Evolutionary conservation across 495 filamentous ascomycete genomes (phyloP).

Genomic region (Penicillium coffeae): DNA sequence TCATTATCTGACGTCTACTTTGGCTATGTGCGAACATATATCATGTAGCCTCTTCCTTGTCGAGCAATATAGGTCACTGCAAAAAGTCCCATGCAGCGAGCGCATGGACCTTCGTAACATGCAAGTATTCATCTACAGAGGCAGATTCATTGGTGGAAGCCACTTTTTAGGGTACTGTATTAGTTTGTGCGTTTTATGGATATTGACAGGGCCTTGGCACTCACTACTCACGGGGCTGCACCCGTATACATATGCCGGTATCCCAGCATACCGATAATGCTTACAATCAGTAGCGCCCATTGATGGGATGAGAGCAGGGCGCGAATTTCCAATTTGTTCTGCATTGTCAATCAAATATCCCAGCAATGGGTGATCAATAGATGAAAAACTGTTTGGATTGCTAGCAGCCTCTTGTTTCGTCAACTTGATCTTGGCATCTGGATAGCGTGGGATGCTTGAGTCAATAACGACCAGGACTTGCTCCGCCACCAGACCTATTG

Average conservation of each 20-base stretch:
- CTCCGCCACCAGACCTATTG: slow-evolving; percentile 2
- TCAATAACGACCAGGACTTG: slow-evolving; percentile 1
- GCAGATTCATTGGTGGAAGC: background rate
- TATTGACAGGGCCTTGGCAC: background rate
- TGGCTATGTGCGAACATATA: no score
- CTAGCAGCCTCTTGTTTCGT: slow-evolving; percentile 8
- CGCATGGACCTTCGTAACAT: slow-evolving; percentile 8
- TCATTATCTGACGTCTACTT: no score
- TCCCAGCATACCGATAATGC: slow-evolving; percentile 5
- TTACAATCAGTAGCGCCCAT: slow-evolving; percentile 9
- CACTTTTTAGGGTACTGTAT: background rate
- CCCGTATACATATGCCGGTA: slow-evolving; percentile 5
- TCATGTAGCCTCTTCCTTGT: no score
- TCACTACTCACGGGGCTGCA: slow-evolving; percentile 7
- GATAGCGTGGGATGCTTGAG: background rate
- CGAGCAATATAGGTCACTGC: background rate
- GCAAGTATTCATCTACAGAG: slow-evolving; percentile 4
- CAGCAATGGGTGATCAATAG: slow-evolving; percentile 3
- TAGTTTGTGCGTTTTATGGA: background rate
- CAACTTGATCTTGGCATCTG: slow-evolving; percentile 2
- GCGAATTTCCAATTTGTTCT: background rate
- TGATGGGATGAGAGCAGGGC: slow-evolving; percentile 1
- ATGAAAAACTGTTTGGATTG: slow-evolving; percentile 5
- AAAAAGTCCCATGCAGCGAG: slow-evolving; percentile 4
- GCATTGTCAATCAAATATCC: background rate